Evolutionary conservation across 441 rosid species (phyloP), one percentile per base, ranked within the genome.

Genomic region (Capsella rubella): DNA sequence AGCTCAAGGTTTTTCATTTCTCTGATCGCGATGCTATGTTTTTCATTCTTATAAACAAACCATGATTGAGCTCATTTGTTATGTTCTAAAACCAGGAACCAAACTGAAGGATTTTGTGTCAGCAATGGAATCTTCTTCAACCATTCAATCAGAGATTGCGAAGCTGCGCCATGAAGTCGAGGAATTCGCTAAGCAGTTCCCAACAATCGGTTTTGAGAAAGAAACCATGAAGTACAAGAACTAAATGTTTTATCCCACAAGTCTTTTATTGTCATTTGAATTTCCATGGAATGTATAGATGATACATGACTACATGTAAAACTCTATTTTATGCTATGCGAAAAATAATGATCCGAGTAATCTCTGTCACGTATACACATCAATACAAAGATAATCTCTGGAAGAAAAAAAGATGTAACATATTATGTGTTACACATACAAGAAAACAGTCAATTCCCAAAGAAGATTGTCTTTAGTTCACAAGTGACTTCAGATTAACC

Each of bases 161-260:
- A 89, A 87, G 72, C 87, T 95, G 65, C 89, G 95, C 58, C 87
- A 66, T 0, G 81, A 84, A 56, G 98, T 95, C 8, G 98, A 92
- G 83, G 91, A 84, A 81, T 95, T 84, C 47, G 98, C 98, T n/a
- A 95, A 95, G 81, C 99, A 91, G 76, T 95, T 95, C 85, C 97
- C 98, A 29, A 95, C 98, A 46, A 86, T 95, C 25, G 97, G 98
- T 9, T 95, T 95, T 64, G 94, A 91, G 60, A 95, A 92, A 77
- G 90, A 81, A 83, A 87, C 98, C 78, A 92, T 95, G 98, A 95
- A 92, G 84, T 92, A 92, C 90, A 90, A 90, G 85, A 90, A 89
- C 79, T 92, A 82, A 92, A 55, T 43, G 72, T 50, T 18, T 56
- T 39, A 53, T 61, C 74, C 21, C 34, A 37, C 32, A 47, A 56